These are phyloP conservation scores for Candida mesenterica DNA, from an alignment of 1,139 yeast species.

Conservation along the genomic window DNA sequence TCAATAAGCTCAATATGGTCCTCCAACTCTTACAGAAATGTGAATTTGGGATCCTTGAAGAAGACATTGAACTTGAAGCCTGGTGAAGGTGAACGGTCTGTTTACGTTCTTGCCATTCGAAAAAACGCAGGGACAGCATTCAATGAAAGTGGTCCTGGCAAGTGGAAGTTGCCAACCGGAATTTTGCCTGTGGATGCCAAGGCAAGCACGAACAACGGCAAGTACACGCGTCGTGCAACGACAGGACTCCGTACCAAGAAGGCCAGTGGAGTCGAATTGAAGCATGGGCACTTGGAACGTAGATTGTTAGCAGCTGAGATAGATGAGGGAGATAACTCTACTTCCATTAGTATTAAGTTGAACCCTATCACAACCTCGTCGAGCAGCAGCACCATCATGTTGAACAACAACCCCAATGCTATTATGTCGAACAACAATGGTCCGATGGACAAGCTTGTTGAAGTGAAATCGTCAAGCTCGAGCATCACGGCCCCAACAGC, in stretches of 20 bases:
- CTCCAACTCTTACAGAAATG: conserved; percentile 34
- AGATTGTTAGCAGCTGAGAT: conserved; percentile 75
- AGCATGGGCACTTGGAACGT: conserved; percentile 75
- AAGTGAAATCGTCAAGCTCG: conserved; percentile 23
- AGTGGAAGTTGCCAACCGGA: conserved; percentile 67
- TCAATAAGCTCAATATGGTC: conserved; percentile 41
- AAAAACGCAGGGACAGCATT: conserved; percentile 54
- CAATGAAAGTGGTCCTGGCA: conserved; percentile 53
- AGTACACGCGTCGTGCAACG: conserved; percentile 32
- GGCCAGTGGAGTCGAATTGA: conserved; percentile 58
- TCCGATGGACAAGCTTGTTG: conserved; percentile 9
- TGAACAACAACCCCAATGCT: conserved; percentile 8
- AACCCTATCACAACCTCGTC: conserved; percentile 6
- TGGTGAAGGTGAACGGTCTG: conserved; percentile 53
- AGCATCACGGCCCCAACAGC: conserved; percentile 18
- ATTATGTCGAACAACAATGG: conserved; percentile 4
- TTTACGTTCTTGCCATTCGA: conserved; percentile 55
- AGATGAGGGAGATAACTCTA: conserved; percentile 53
- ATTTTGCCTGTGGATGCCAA: conserved; percentile 46
- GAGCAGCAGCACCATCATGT: too few relatives aligned
- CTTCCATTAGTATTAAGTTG: conserved; percentile 9
- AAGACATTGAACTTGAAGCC: conserved; percentile 37
- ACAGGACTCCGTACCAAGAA: conserved; percentile 28
- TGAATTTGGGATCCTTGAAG: conserved; percentile 40
- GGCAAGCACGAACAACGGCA: conserved; percentile 29